phyloP scores from a whole-genome alignment of 371 early-diverging fungal species.

The Mucor racemosus region DNA sequence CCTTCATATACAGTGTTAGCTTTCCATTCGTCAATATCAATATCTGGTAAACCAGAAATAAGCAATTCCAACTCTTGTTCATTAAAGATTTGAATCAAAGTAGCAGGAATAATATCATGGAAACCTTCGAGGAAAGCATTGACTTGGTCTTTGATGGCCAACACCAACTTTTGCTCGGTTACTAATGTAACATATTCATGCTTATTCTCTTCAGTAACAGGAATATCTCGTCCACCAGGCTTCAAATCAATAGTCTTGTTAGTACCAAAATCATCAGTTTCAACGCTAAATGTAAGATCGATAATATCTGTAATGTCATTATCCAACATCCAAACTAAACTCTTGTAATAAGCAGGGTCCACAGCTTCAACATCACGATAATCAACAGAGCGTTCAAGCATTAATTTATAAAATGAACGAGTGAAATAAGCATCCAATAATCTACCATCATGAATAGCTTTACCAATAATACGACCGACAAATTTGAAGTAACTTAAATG shows the following conservation, averaged over 20 bases:
- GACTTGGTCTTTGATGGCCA: constrained; percentile 93
- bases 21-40: constrained; percentile 99
- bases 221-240: constrained; percentile 88
- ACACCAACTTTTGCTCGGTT: constrained; percentile 86
- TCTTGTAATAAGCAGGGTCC: constrained; percentile 97
- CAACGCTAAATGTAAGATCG: constrained; percentile 94
- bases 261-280: constrained; percentile 94
- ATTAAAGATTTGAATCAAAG: constrained; percentile 94
- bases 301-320: constrained; percentile 96
- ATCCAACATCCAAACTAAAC: constrained; percentile 96
- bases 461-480: constrained; percentile 98
- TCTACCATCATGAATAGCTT: constrained; percentile 96
- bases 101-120: constrained; percentile 93
- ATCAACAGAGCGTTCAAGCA: constrained; percentile 90
- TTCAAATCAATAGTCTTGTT: constrained; percentile 87
- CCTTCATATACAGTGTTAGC: constrained; percentile 96
- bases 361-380: constrained; percentile 97
- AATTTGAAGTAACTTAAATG: constrained; percentile 98
- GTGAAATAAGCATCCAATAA: constrained; percentile 97
- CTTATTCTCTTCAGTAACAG: constrained; percentile 97
- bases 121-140: constrained; percentile 94
- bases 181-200: constrained; percentile 94
- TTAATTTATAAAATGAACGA: constrained; percentile 97
- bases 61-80: constrained; percentile 98
- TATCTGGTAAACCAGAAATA: constrained; percentile 97